A percentile compares a stretch with the other conserved stretches of the same genome.
Evolutionary conservation across 192 early-diverging fungal genomes (phyloP).

Genomic region (Gonapodya prolifera): DNA sequence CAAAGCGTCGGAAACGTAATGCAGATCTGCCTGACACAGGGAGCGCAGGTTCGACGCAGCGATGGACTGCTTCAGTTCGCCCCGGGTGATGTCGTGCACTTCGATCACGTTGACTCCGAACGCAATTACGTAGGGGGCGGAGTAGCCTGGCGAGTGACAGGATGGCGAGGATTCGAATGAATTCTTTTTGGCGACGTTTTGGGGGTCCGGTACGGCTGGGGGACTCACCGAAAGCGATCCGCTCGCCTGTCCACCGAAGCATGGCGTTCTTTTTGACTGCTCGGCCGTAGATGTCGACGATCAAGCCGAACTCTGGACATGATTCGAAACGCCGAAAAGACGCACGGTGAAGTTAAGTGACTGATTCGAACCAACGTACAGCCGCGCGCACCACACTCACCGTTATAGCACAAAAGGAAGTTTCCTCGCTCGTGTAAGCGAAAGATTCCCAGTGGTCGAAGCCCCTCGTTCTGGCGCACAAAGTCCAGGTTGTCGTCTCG

Average conservation of each 20-base stretch:
- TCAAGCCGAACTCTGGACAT: slow-evolving; percentile 71
- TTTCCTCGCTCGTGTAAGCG: slow-evolving; percentile 58
- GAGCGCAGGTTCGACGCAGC: background rate
- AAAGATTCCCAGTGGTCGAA: slow-evolving; percentile 76
- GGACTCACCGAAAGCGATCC: background rate
- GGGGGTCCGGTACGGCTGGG: background rate
- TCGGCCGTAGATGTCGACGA: slow-evolving; percentile 76
- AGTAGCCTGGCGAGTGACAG: no score
- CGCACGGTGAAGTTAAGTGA: background rate
- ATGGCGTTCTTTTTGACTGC: slow-evolving; percentile 58
- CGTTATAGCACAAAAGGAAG: slow-evolving; percentile 85
- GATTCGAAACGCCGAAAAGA: background rate
- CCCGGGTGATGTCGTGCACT: slow-evolving; percentile 42
- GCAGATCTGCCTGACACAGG: no score
- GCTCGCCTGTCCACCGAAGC: slow-evolving; percentile 71
- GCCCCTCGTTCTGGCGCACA: slow-evolving; percentile 60
- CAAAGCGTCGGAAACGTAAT: no score
- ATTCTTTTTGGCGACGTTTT: background rate
- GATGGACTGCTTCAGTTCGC: background rate
- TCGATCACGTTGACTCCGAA: slow-evolving; percentile 86
- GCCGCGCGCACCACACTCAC: no score
- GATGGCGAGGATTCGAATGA: slow-evolving; percentile 39
- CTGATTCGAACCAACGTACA: no score
- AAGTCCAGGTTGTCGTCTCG: slow-evolving; percentile 63
- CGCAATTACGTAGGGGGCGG: slow-evolving; percentile 81